These are phyloP conservation scores for Mycena galopus DNA, from an alignment of 768 basidiomycete species.

Conservation along the genomic window DNA sequence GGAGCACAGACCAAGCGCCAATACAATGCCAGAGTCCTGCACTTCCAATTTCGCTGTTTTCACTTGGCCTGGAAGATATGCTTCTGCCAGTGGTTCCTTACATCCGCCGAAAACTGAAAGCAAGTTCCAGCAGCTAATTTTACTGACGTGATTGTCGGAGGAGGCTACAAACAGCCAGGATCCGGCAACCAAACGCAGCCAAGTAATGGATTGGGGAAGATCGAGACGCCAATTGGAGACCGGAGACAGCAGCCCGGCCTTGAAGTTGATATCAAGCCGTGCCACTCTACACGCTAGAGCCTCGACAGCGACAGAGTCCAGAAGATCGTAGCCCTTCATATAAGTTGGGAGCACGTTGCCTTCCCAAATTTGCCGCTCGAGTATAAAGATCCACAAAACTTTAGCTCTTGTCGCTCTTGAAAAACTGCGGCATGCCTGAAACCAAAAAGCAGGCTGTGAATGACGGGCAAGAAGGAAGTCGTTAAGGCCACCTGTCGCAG, in stretches of 20 bases:
- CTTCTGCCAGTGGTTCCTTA: constrained; percentile 13
- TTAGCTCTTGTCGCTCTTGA: neutral
- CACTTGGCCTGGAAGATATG: constrained; percentile 23
- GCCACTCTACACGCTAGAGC: neutral
- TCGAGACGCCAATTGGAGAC: neutral
- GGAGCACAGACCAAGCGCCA: constrained; percentile 22
- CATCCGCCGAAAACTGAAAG: neutral
- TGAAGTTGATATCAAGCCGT: neutral
- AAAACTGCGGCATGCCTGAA: neutral
- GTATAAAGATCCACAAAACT: neutral
- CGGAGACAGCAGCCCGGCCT: neutral
- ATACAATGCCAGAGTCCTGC: constrained; percentile 7
- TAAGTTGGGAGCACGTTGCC: neutral
- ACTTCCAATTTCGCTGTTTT: constrained; percentile 26
- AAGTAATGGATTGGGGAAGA: constrained; percentile 28
- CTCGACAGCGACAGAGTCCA: neutral
- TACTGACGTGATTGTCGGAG: constrained; percentile 23
- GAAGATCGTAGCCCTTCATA: neutral
- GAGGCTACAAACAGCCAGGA: constrained; percentile 23
- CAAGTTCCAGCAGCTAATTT: constrained; percentile 33
- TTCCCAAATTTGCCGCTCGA: neutral
- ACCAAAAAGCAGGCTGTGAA: neutral
- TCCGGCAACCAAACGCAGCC: constrained; percentile 27
- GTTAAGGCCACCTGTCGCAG: neutral
- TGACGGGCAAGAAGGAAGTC: neutral